phyloP scores from a whole-genome alignment of 805 yeast species.

The Wickerhamomyces kurtzmanii region DNA sequence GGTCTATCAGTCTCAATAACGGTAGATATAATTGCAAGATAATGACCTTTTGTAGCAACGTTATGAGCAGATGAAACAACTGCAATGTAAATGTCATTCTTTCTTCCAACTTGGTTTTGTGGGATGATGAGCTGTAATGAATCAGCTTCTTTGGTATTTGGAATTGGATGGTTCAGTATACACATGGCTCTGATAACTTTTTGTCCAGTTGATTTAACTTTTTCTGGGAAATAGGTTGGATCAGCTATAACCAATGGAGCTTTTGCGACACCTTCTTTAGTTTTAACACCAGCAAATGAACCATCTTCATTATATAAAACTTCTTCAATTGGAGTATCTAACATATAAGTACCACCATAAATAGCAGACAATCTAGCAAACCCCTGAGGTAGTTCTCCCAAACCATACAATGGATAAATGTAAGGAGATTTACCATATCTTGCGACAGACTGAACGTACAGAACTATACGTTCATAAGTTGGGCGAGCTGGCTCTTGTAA shows the following conservation, averaged over 20 bases:
- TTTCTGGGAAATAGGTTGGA: conserved; percentile 89
- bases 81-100: conserved; percentile 91
- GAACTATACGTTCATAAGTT: conserved; percentile 73
- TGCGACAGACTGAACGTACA: conserved; percentile 86
- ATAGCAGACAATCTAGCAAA: conserved; percentile 95
- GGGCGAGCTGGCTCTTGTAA: conserved; percentile 85
- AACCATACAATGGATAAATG: conserved; percentile 89
- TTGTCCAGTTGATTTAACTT: conserved; percentile 25
- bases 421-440: conserved; percentile 96
- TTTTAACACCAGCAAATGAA: conserved; percentile 75
- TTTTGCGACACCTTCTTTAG: conserved; percentile 85
- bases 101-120: conserved; percentile 88
- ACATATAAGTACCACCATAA: conserved; percentile 97
- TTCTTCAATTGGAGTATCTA: conserved; percentile 92
- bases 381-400: conserved; percentile 98
- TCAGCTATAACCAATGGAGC: conserved; percentile 95
- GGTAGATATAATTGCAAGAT: conserved; percentile 89
- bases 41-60: conserved; percentile 83
- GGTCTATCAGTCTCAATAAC: conserved; percentile 90
- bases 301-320: conserved; percentile 64
- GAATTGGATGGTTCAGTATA: conserved; percentile 80
- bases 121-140: conserved; percentile 93
- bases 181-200: conserved; percentile 48
- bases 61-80: conserved; percentile 83
- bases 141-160: conserved; percentile 73